phyloP scores from a whole-genome alignment of 2,329 filamentous ascomycete genomes.

The Colletotrichum horii region DNA sequence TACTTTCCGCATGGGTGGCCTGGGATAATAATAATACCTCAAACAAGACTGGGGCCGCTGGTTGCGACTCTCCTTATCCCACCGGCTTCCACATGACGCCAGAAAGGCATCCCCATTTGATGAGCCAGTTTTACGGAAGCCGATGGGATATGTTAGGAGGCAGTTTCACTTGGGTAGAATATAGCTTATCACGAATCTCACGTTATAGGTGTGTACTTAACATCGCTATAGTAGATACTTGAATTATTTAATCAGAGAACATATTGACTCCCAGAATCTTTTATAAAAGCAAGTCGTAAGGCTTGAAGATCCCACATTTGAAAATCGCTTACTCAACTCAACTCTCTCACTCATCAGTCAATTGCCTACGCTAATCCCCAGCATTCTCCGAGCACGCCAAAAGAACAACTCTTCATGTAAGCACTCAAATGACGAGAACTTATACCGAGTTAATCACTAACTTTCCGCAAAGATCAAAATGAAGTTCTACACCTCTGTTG shows the following conservation, averaged over 20 bases:
- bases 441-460: not conserved
- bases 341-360: not conserved
- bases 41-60: not conserved
- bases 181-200: not conserved
- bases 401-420: not conserved
- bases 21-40: not conserved
- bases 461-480: not conserved
- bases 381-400: fast-evolving
- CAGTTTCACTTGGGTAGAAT: not conserved
- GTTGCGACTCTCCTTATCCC: not conserved
- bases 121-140: not conserved
- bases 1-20: not conserved
- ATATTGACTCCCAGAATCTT: not conserved
- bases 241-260: not conserved
- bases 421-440: fast-evolving
- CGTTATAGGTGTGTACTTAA: not conserved
- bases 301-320: fast-evolving
- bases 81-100: not conserved
- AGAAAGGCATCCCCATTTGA: not conserved
- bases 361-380: fast-evolving
- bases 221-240: not conserved
- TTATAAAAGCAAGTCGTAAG: not conserved
- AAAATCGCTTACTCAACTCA: not conserved
- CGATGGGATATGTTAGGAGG: not conserved
- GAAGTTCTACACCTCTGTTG: not conserved